phyloP scores from a whole-genome alignment of 306 rosid species.

The Dalbergia cultrata region DNA sequence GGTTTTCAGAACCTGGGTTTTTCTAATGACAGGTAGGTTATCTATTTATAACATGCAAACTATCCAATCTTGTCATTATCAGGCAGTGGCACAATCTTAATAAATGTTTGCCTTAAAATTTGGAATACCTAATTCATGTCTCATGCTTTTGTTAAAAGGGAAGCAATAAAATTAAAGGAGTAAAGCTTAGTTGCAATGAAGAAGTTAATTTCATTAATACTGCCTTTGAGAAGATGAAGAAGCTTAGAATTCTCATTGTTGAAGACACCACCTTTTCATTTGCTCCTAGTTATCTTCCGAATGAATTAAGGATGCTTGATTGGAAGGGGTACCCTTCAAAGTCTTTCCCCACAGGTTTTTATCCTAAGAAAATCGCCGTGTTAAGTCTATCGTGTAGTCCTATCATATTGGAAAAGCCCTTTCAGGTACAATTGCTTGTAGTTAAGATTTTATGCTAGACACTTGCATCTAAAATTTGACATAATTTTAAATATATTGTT shows the following conservation, averaged over 20 bases:
- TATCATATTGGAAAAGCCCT: background rate
- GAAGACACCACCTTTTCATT: background rate
- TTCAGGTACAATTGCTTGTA: background rate
- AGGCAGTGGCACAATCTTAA: background rate
- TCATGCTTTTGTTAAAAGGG: background rate
- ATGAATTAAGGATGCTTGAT: slow-evolving; percentile 2
- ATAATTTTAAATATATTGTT: background rate
- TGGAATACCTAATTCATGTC: background rate
- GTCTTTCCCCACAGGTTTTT: background rate
- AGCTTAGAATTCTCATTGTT: slow-evolving; percentile 3
- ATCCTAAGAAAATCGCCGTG: background rate
- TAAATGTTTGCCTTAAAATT: background rate
- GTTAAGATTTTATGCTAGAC: background rate
- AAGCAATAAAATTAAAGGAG: background rate
- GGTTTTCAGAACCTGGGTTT: too few species aligned
- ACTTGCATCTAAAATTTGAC: background rate
- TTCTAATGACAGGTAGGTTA: background rate
- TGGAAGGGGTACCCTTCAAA: slow-evolving; percentile 19
- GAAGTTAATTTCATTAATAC: background rate
- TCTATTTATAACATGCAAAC: background rate
- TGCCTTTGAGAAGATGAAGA: slow-evolving; percentile 25
- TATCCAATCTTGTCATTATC: background rate
- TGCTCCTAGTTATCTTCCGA: background rate
- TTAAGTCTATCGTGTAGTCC: background rate
- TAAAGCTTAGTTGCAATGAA: background rate